Evolutionary conservation across 2,329 filamentous ascomycete species (phyloP).

Genomic region (Saccharata proteae): DNA sequence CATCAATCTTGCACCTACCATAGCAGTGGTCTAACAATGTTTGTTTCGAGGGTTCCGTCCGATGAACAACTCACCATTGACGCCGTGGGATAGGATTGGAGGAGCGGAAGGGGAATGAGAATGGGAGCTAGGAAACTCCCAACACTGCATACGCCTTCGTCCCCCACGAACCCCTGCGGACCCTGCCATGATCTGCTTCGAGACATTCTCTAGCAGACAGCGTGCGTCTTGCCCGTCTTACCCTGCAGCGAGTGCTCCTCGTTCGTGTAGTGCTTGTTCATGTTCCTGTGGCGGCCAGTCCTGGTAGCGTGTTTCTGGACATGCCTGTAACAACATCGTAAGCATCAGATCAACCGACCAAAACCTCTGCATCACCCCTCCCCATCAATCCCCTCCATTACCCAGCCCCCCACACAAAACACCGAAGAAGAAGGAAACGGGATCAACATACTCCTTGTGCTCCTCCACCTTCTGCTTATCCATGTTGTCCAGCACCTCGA

Average conservation of each 20-base stretch:
- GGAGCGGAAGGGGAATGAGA: too few relatives aligned
- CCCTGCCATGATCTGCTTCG: not conserved
- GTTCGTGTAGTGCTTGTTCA: constrained; percentile 43
- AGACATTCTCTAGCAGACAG: constrained; percentile 67
- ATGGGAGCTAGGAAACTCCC: too few relatives aligned
- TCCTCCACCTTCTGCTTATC: constrained; percentile 59
- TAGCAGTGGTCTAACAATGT: too few relatives aligned
- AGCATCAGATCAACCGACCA: too few relatives aligned
- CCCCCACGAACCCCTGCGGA: not conserved
- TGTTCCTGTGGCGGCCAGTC: constrained; percentile 16
- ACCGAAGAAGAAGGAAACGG: not conserved
- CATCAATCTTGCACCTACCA: too few relatives aligned
- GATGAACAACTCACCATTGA: too few relatives aligned
- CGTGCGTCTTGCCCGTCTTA: constrained; percentile 83
- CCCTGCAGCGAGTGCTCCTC: constrained; percentile 83
- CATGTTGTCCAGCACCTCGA: constrained; percentile 59
- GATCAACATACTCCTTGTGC: constrained; percentile 51
- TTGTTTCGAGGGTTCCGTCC: too few relatives aligned
- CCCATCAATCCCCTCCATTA: not conserved
- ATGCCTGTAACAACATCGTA: too few relatives aligned
- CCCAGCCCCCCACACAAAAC: not conserved
- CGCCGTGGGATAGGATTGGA: too few relatives aligned
- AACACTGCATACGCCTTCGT: not conserved
- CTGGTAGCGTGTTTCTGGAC: constrained; percentile 12
- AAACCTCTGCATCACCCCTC: too few relatives aligned